Percentiles rank a stretch among this genome's conserved stretches.
Evolutionary conservation across 116 monocot species (phyloP).

Genomic region (Phalaenopsis hybrid): DNA sequence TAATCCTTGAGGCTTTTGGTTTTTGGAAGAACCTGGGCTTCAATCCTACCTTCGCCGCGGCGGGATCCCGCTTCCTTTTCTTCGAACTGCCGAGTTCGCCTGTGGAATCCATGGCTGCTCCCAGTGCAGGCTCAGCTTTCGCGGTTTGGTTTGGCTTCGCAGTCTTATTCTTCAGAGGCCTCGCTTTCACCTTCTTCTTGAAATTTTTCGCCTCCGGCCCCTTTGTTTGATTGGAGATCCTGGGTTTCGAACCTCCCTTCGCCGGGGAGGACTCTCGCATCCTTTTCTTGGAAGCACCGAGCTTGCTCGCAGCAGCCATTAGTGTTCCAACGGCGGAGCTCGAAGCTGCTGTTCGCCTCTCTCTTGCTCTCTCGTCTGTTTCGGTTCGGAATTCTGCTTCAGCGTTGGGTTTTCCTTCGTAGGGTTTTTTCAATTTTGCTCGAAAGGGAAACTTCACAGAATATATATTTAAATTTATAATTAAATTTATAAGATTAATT

Average conservation of each 20-base stretch:
- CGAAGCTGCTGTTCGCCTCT: background rate
- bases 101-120: constrained; percentile 7
- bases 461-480: no score
- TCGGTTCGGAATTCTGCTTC: no score
- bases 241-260: background rate
- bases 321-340: background rate
- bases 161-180: background rate
- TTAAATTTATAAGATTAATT: no score
- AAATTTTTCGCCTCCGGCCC: background rate
- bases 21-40: constrained; percentile 6
- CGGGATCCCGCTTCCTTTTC: constrained; percentile 46
- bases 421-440: no score
- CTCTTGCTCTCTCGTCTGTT: background rate
- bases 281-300: constrained; percentile 48
- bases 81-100: constrained; percentile 17
- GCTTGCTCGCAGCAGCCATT: constrained; percentile 17
- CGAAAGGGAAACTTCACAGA: no score
- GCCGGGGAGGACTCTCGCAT: constrained; percentile 15
- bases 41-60: background rate
- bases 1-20: constrained; percentile 12
- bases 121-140: background rate
- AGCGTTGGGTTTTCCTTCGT: no score
- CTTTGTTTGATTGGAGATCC: constrained; percentile 17
- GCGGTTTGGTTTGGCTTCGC: background rate
- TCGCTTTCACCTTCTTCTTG: background rate